A percentile compares a stretch with the other conserved stretches of the same genome.
These are phyloP conservation scores for Neofusicoccum laricinum DNA, from an alignment of 2,329 filamentous ascomycete species.

Conservation along the genomic window DNA sequence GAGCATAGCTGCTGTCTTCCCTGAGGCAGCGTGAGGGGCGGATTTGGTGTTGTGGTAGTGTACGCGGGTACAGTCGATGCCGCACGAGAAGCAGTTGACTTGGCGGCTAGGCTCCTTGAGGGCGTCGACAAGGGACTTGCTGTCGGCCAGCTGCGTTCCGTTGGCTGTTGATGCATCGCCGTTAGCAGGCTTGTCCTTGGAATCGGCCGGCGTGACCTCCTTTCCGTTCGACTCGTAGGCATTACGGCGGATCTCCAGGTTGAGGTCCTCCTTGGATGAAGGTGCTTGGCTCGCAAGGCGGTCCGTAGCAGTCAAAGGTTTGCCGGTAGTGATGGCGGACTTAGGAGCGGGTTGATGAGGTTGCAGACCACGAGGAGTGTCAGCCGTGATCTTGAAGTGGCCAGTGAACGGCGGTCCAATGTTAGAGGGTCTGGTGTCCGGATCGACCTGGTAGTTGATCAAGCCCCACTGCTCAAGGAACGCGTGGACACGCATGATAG, in stretches of 20 bases:
- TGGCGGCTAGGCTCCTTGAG: conserved; percentile 63
- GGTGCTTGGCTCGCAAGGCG: conserved; percentile 63
- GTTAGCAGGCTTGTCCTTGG: conserved; percentile 57
- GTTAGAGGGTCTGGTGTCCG: conserved; percentile 89
- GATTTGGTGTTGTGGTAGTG: conserved; percentile 70
- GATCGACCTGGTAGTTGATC: conserved; percentile 99
- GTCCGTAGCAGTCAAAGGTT: conserved; percentile 67
- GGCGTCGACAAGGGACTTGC: conserved; percentile 61
- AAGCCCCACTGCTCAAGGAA: conserved; percentile 98
- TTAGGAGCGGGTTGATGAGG: conserved; percentile 90
- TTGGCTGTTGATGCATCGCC: conserved; percentile 67
- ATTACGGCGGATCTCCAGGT: conserved; percentile 89
- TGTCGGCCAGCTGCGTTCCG: conserved; percentile 59
- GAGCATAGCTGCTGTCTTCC: conserved; percentile 56
- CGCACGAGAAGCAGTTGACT: conserved; percentile 85
- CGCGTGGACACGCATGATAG: conserved; percentile 97
- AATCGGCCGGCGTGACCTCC: conserved; percentile 69
- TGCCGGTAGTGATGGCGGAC: conserved; percentile 59
- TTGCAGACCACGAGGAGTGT: conserved; percentile 91
- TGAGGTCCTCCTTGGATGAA: conserved; percentile 74
- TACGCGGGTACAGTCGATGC: conserved; percentile 77
- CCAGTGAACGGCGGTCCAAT: conserved; percentile 96
- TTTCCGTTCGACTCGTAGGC: conserved; percentile 93
- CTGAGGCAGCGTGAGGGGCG: conserved; percentile 43
- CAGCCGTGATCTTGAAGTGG: conserved; percentile 93